Conservation (phyloP, 345 rosid genomes). For the Pistacia vera region DNA sequence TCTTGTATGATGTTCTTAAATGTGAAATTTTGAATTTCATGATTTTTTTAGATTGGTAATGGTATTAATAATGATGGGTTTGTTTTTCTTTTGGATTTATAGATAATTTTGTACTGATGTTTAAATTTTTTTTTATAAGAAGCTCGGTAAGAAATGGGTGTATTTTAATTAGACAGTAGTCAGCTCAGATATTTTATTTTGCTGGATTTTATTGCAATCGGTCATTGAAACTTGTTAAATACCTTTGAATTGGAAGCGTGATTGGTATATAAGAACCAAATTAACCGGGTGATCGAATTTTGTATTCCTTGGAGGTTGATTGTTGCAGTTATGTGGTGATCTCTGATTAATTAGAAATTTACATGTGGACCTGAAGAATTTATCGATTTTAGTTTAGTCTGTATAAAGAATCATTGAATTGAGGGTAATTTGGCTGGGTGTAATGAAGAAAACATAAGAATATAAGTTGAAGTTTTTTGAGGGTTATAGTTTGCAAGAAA, state of each 20-base stretch:
- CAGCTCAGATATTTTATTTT: not conserved
- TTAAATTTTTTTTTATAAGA: not conserved
- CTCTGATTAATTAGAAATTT: not conserved
- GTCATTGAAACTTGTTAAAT: not conserved
- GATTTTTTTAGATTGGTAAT: not conserved
- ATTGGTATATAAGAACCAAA: not conserved
- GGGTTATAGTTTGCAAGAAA: not conserved
- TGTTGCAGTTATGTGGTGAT: slow-evolving; percentile 4
- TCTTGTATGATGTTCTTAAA: not conserved
- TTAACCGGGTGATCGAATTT: not conserved
- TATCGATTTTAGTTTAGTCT: not conserved
- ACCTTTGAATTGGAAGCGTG: not conserved
- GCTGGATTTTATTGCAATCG: not conserved
- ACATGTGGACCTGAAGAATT: not conserved
- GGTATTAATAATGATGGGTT: not conserved
- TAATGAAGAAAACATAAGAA: not conserved
- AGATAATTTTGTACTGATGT: not conserved
- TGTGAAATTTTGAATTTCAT: not conserved
- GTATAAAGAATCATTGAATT: not conserved
- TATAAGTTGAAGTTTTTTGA: not conserved
- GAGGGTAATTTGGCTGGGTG: not conserved
- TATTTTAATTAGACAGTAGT: not conserved
- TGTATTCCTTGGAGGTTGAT: not conserved
- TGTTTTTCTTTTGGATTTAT: not conserved
- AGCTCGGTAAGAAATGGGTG: not conserved